phyloP scores from a whole-genome alignment of 2,329 filamentous ascomycete genomes.

The Xylariomycetidae sp. region DNA sequence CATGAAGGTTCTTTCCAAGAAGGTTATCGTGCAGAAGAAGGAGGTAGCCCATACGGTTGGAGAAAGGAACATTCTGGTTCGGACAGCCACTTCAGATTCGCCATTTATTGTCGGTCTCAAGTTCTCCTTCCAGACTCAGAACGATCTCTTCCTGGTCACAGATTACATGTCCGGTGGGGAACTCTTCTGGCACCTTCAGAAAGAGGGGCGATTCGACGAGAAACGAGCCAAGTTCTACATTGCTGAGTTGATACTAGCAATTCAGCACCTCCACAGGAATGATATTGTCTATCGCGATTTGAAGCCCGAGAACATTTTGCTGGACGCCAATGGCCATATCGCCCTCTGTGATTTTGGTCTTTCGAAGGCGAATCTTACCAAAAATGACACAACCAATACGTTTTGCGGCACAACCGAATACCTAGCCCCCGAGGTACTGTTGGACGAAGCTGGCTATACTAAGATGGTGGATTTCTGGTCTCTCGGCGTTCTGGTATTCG shows the following conservation, averaged over 20 bases:
- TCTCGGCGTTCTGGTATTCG: slow-evolving; percentile 91
- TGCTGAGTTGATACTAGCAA: slow-evolving; percentile 89
- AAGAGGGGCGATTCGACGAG: slow-evolving; percentile 93
- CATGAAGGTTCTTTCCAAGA: slow-evolving; percentile 99
- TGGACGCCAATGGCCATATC: slow-evolving; percentile 97
- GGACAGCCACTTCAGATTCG: slow-evolving; percentile 91
- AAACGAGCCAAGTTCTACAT: slow-evolving; percentile 97
- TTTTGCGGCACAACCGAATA: slow-evolving; percentile 99
- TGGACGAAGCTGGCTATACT: slow-evolving; percentile 96
- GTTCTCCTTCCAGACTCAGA: slow-evolving; percentile 97
- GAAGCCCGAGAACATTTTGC: slow-evolving; percentile 94
- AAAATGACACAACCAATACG: slow-evolving; percentile 97
- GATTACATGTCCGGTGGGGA: slow-evolving; percentile 99
- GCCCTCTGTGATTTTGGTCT: slow-evolving; percentile 96
- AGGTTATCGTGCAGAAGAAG: slow-evolving; percentile 99
- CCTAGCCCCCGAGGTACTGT: slow-evolving; percentile 86
- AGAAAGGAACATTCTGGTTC: slow-evolving; percentile 93
- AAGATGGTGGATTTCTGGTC: slow-evolving; percentile 99
- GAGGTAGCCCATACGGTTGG: slow-evolving; percentile 96
- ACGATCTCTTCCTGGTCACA: slow-evolving; percentile 95
- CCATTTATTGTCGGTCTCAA: slow-evolving; percentile 97
- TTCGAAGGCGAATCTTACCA: slow-evolving; percentile 94
- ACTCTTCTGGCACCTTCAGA: slow-evolving; percentile 97
- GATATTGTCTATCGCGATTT: slow-evolving; percentile 97
- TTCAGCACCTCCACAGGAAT: slow-evolving; percentile 92